Percentiles rank a stretch among this genome's conserved stretches.
Conservation (phyloP, 805 yeast species). For the Isabelozyma pseudorhagii region DNA sequence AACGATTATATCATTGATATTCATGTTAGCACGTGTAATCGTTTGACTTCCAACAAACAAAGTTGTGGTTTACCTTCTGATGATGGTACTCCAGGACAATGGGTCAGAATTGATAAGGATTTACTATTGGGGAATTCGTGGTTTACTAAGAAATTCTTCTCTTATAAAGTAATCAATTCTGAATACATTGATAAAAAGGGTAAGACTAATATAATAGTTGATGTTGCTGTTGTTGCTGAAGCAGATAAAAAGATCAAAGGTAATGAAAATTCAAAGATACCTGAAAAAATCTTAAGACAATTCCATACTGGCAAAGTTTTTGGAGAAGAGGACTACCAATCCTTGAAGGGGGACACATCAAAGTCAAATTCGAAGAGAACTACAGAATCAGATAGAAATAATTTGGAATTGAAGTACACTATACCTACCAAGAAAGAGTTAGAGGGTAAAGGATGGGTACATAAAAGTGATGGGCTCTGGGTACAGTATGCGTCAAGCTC, state of each 20-base stretch:
- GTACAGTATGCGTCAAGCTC: slow-evolving; percentile 45
- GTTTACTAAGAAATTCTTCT: slow-evolving; percentile 39
- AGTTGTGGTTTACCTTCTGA: slow-evolving; percentile 25
- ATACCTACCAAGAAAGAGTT: slow-evolving; percentile 37
- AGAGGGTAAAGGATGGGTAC: slow-evolving; percentile 43
- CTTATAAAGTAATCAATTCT: slow-evolving; percentile 23
- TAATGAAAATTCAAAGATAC: slow-evolving; percentile 26
- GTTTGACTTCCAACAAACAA: slow-evolving; percentile 13
- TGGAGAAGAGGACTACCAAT: slow-evolving; percentile 23
- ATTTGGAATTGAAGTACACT: slow-evolving; percentile 11
- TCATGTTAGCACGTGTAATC: slow-evolving; percentile 29
- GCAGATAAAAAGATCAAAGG: slow-evolving; percentile 34
- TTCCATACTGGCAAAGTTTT: slow-evolving; percentile 22
- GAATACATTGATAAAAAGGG: slow-evolving; percentile 6
- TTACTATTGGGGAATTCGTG: slow-evolving; percentile 43
- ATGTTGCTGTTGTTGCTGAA: slow-evolving; percentile 33
- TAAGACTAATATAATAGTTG: slow-evolving; percentile 31
- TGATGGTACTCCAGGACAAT: slow-evolving; percentile 29
- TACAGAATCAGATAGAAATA: slow-evolving; percentile 17
- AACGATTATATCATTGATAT: slow-evolving; percentile 40
- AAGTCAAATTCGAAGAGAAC: slow-evolving; percentile 4
- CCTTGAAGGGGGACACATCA: background rate
- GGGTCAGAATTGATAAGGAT: slow-evolving; percentile 48
- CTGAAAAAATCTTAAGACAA: slow-evolving; percentile 25
- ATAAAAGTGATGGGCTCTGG: slow-evolving; percentile 56